A percentile compares a stretch with the other conserved stretches of the same genome.
Evolutionary conservation across 768 basidiomycete species (phyloP).

Genomic region (Ramaria rubella): DNA sequence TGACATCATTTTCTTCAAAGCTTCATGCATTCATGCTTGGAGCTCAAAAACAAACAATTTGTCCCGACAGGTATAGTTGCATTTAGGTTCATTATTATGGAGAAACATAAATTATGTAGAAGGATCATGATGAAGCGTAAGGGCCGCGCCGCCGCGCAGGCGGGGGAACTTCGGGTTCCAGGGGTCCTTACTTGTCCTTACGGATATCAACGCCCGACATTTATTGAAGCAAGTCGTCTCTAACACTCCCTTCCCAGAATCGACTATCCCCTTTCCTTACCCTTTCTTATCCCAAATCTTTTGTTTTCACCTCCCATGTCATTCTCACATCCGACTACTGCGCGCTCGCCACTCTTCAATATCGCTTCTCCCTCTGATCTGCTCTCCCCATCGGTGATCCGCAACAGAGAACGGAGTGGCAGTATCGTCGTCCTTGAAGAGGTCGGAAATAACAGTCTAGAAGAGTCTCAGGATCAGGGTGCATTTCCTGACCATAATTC

Average conservation of each 20-base stretch:
- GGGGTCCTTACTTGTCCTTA: neutral
- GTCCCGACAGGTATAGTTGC: too few species aligned
- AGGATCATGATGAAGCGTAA: neutral
- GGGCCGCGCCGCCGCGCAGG: too few species aligned
- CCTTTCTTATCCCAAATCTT: neutral
- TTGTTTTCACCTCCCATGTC: constrained; percentile 31
- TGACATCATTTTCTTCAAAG: neutral
- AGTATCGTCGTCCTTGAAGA: constrained; percentile 84
- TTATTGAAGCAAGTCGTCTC: too few species aligned
- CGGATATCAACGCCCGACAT: too few species aligned
- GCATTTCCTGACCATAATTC: constrained; percentile 83
- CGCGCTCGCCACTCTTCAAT: constrained; percentile 41
- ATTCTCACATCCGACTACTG: constrained; percentile 46
- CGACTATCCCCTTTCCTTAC: neutral
- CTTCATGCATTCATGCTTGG: neutral
- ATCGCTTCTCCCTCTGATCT: constrained; percentile 24
- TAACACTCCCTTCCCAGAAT: neutral
- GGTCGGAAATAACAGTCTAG: constrained; percentile 61
- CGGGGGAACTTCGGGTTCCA: neutral
- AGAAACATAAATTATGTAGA: too few species aligned
- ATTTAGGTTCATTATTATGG: too few species aligned
- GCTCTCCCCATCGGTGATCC: constrained; percentile 24
- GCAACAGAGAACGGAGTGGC: constrained; percentile 52
- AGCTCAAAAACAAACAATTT: too few species aligned
- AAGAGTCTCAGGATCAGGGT: constrained; percentile 73